phyloP scores from a whole-genome alignment of 345 rosid species.

The Raphanus raphanistrum region DNA sequence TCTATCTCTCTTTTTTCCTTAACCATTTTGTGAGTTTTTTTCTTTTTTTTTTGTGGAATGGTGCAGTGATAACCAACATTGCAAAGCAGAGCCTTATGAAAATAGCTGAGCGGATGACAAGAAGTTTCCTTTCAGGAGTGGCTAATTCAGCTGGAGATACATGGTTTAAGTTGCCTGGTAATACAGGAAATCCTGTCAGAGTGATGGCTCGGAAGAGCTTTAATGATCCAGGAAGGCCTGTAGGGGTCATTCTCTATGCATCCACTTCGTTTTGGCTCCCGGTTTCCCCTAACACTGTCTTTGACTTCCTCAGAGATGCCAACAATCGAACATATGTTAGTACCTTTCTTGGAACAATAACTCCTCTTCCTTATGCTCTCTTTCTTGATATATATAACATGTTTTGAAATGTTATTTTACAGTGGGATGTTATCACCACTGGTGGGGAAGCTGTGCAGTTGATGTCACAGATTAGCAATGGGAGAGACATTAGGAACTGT shows the following conservation, averaged over 20 bases:
- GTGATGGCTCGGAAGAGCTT: constrained; percentile 78
- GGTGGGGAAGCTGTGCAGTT: constrained; percentile 63
- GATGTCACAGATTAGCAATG: constrained; percentile 81
- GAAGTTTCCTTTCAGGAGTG: constrained; percentile 73
- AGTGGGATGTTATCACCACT: constrained; percentile 92
- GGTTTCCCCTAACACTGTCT: constrained; percentile 58
- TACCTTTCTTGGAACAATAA: constrained; percentile 34
- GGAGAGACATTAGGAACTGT: constrained; percentile 79
- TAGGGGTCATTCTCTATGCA: constrained; percentile 75
- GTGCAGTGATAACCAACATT: constrained; percentile 57
- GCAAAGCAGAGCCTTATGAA: constrained; percentile 76
- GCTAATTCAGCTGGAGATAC: constrained; percentile 65
- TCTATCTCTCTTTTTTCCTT: constrained; percentile 1
- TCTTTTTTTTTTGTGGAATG: not conserved
- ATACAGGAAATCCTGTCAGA: constrained; percentile 68
- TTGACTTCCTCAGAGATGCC: constrained; percentile 84
- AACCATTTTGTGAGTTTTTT: not conserved
- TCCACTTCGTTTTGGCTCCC: constrained; percentile 96
- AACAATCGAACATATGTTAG: constrained; percentile 66
- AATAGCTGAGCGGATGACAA: constrained; percentile 77
- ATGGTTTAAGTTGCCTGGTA: constrained; percentile 67
- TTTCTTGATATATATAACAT: not conserved
- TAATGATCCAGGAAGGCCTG: constrained; percentile 86
- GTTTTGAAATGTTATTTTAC: constrained; percentile 24
- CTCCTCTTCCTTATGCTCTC: not conserved